Evolutionary conservation across 805 yeast genomes (phyloP).

Genomic region (Pichia sporocuriosa): DNA sequence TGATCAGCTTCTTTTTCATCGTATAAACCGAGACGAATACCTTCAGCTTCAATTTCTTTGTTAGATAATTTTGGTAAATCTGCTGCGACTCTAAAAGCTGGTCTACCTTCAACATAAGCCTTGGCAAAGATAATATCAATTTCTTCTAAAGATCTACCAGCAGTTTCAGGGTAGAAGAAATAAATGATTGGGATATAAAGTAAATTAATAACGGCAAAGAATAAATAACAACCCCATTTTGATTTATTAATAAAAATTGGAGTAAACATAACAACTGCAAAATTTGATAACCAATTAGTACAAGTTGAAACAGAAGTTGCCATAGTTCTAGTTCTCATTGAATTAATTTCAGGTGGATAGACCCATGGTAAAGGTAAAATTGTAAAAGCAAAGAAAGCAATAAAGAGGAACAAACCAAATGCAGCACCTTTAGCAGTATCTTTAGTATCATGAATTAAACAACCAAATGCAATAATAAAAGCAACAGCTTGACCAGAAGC

Average conservation of each 20-base stretch:
- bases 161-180: conserved; percentile 72
- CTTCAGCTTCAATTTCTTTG: conserved; percentile 55
- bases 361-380: conserved; percentile 46
- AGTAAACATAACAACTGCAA: conserved; percentile 62
- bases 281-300: conserved; percentile 65
- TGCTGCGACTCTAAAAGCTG: conserved; percentile 58
- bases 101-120: conserved; percentile 47
- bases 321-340: conserved; percentile 61
- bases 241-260: conserved; percentile 48
- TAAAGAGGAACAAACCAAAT: conserved; percentile 55
- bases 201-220: conserved; percentile 61
- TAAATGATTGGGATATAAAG: conserved; percentile 54
- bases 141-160: conserved; percentile 69
- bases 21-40: conserved; percentile 47
- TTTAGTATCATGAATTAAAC: conserved; percentile 34
- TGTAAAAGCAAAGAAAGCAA: conserved; percentile 47
- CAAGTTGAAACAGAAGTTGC: conserved; percentile 57
- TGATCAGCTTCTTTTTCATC: conserved; percentile 17
- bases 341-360: conserved; percentile 62
- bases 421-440: conserved; percentile 59
- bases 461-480: conserved; percentile 43
- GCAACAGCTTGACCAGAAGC: conserved; percentile 44
- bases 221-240: conserved; percentile 60
- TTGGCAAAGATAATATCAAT: conserved; percentile 65
- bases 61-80: conserved; percentile 52